Base-by-base conservation (phyloP, 345 rosid species). In the Crucihimalaya himalaica region DNA sequence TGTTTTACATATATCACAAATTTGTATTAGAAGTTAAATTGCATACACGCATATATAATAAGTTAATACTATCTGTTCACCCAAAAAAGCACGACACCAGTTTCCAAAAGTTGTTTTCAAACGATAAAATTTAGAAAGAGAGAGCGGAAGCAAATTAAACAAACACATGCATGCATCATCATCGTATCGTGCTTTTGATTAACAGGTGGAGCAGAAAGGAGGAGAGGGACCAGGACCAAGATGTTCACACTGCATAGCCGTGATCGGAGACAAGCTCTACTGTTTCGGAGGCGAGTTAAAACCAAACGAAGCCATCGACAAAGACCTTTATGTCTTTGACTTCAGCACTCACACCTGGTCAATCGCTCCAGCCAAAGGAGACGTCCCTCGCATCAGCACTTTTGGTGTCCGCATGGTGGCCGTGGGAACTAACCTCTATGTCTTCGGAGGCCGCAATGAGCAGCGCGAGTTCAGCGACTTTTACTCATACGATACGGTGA, bases 311-410 rank as follows among this genome's bases (percentile, higher is more conserved):
- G 3, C 45, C 43, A 73, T 73, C 8, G 69, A 73, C 63, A 73
- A 73, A 28, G 40, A 72, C 35, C 63, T 72, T 19, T 72, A 72
- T n/a, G 76, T 72, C 6, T 63, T 72, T 29, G 70, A 73, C 61
- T 32, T 73, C 32, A 52, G 63, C 18, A 72, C 47, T 6, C 34
- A 39, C 5, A 63, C 32, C 4, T 73, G 77, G 71, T 73, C 77
- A 18, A 40, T 53, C 14, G 71, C 70, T 52, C 55, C 16, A 4
- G 42, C 69, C 2, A 72, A 11, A 0, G 76, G 76, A 59, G 76
- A 62, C 6, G 18, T 28, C 28, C 46, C 70, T 19, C 6, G 0
- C 2, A 2, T 34, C 12, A 29, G 42, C 11, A 1, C 2, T 18
- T 40, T 63, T 15, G 70, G 70, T 0, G 29, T 51, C 18, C 42